Evolutionary conservation across 306 rosid genomes (phyloP), one percentile per base, ranked within the genome.

Genomic region (Corylus heterophylla): DNA sequence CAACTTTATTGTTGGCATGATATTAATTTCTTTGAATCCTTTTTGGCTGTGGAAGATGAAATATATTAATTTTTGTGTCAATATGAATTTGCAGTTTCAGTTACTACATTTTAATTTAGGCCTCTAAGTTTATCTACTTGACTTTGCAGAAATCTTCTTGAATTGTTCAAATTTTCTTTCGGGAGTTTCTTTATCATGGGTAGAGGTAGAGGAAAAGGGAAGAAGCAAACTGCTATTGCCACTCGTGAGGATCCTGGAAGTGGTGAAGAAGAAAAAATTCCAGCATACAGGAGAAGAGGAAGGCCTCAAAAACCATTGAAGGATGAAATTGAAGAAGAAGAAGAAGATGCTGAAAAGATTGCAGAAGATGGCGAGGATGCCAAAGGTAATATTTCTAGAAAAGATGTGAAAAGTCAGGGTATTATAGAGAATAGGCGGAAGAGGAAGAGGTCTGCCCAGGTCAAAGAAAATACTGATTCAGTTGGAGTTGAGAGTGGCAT

Each of bases 161-260:
- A 75, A 78, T 68, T 73, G 54, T 66, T 66, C 59, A 61, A 81
- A 52, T 61, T 80, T 70, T 77, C 68, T 52, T 74, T 69, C 29
- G 54, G 4, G 73, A 75, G 74, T 52, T 74, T 78, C 77, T 82
- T 64, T 22, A 58, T 74, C 13, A 92, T 92, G 92, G 97, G 89
- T 70, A 88, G 94, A 87, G 91, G 91, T 58, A 83, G 91, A 75
- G 92, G 94, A 74, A 90, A 90, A 71, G 94, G 89, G 74, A 92
- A 89, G 91, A 92, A 87, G 71, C 89, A 85, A 80, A 55, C 86
- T 51, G 82, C 70, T 77, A 79, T 73, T 54, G 81, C 82, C 49
- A 82, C 68, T 63, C 73, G 58, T 22, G 87, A 92, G 78, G 91
- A 88, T 77, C 80, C 84, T 74, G 90, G 78, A 75, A 89, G 88